Percentiles rank a stretch among this genome's conserved stretches.
Conservation (phyloP, 108 stramenopile species). For the Schizochytrium sp. region DNA sequence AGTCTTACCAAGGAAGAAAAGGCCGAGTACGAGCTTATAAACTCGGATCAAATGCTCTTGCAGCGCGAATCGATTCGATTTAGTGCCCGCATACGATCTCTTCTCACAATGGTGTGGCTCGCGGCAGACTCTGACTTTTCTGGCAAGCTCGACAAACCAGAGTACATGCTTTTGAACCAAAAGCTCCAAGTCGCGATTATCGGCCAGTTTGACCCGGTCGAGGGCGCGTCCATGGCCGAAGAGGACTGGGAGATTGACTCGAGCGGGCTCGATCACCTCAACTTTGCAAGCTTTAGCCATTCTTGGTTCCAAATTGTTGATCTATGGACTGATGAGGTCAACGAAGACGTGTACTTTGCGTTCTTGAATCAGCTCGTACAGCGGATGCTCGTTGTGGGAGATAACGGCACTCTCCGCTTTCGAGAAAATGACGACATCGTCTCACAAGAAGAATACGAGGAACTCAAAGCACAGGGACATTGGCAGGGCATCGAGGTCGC, state of each 20-base stretch:
- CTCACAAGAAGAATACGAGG: background rate
- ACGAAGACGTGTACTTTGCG: background rate
- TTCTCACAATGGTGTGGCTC: slow-evolving; percentile 4
- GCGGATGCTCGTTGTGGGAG: background rate
- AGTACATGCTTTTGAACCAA: background rate
- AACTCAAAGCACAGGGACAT: background rate
- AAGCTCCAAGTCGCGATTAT: background rate
- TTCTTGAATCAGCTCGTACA: background rate
- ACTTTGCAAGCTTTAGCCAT: background rate
- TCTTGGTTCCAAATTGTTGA: slow-evolving; percentile 10
- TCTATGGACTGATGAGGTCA: background rate
- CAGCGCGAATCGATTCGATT: background rate
- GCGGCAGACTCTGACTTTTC: background rate
- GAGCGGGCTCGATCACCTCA: slow-evolving; percentile 9
- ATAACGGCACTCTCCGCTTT: background rate
- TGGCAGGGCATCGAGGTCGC: background rate
- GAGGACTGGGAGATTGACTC: slow-evolving; percentile 5
- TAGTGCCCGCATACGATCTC: background rate
- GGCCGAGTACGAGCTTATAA: background rate
- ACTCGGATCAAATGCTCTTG: background rate
- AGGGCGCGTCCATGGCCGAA: background rate
- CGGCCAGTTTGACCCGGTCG: background rate
- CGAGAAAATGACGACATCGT: background rate
- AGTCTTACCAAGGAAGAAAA: background rate
- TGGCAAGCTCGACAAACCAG: background rate